A percentile compares a stretch with the other conserved stretches of the same genome.
Evolutionary conservation across 2,329 filamentous ascomycete genomes (phyloP).

Genomic region (Apiospora koreana): DNA sequence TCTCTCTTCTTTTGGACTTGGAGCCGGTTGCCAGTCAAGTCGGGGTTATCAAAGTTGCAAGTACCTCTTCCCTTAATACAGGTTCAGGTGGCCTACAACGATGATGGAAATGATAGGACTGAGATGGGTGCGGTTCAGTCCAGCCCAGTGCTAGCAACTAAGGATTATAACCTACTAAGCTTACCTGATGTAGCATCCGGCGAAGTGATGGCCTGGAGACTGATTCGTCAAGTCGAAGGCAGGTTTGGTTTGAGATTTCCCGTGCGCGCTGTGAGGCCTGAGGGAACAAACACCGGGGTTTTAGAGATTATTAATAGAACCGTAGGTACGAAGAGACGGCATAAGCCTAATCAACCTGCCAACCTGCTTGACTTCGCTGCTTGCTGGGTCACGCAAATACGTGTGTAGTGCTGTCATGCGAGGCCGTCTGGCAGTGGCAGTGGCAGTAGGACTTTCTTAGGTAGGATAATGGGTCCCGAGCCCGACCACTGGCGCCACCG

Average conservation of each 20-base stretch:
- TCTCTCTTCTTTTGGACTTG: conserved; percentile 6
- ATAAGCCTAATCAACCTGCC: neutral
- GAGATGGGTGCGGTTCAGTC: neutral
- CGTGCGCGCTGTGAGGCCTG: neutral
- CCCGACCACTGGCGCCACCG: conserved; percentile 2
- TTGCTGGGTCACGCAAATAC: neutral
- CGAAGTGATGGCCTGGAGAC: neutral
- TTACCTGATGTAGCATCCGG: neutral
- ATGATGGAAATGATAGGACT: neutral
- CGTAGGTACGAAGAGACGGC: neutral
- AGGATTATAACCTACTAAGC: conserved; percentile 3
- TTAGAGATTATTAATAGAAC: conserved; percentile 3
- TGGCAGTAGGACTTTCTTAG: neutral
- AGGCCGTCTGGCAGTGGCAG: too few species aligned
- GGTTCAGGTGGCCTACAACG: neutral
- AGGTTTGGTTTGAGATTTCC: neutral
- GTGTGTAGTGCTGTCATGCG: neutral
- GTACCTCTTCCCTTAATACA: too few species aligned
- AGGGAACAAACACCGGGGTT: neutral
- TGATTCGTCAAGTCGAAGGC: neutral
- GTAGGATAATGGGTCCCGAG: neutral
- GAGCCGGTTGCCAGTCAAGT: neutral
- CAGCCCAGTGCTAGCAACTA: neutral
- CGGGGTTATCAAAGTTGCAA: neutral
- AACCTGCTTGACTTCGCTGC: neutral